Percentiles rank a stretch among this genome's conserved stretches.
phyloP scores from a whole-genome alignment of 73 alveolate genomes.

The Tetrahymena malaccensis region DNA sequence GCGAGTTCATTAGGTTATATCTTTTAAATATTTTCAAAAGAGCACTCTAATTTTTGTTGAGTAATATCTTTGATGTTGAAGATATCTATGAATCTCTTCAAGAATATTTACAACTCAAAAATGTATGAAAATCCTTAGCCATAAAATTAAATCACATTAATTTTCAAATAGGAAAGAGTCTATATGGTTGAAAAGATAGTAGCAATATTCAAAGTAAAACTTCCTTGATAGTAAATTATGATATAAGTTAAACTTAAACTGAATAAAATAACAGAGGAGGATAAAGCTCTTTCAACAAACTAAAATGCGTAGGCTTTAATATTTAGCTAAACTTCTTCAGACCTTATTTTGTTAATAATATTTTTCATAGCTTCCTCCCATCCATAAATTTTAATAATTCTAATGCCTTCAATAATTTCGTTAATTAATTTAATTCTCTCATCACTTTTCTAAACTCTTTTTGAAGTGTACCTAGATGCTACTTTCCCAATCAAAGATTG shows the following conservation, averaged over 20 bases:
- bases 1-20: background rate
- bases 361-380: constrained; percentile 37
- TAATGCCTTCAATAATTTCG: constrained; percentile 40
- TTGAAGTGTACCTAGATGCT: background rate
- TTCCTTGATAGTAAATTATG: background rate
- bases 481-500: background rate
- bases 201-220: background rate
- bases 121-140: background rate
- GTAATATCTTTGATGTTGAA: background rate
- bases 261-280: background rate
- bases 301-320: background rate
- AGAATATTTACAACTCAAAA: background rate
- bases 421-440: constrained; percentile 20
- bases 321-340: background rate
- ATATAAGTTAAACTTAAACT: background rate
- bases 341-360: background rate
- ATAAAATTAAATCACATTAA: background rate
- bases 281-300: background rate
- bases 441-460: constrained; percentile 2
- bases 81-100: background rate
- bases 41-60: background rate
- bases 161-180: background rate
- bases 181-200: background rate
- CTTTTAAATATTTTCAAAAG: background rate
- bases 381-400: constrained; percentile 36